Percentiles rank a stretch among this genome's conserved stretches.
Conservation (phyloP, 331 rosid genomes). For the Saraca asoca region DNA sequence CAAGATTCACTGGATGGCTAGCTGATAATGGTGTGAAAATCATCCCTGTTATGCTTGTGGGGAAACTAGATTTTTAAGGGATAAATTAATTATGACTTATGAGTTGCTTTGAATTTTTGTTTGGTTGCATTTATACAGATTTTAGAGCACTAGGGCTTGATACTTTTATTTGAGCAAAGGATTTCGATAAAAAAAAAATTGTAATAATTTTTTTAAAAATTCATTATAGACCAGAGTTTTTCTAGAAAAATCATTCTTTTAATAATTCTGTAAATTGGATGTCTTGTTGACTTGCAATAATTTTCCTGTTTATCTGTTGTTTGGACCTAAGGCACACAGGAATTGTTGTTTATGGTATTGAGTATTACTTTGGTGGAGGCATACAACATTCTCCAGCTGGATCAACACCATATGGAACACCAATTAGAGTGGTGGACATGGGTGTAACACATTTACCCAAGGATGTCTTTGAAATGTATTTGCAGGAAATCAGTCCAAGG, state of each 20-base stretch:
- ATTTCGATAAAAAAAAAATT: no score
- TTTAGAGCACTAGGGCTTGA: no score
- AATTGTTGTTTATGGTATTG: slow-evolving; percentile 80
- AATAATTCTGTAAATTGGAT: no score
- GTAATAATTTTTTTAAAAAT: no score
- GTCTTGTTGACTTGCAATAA: not conserved
- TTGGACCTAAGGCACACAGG: slow-evolving; percentile 83
- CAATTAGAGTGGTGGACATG: slow-evolving; percentile 65
- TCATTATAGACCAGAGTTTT: no score
- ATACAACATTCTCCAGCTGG: slow-evolving; percentile 70
- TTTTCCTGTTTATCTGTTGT: not conserved
- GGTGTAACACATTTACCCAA: slow-evolving; percentile 86
- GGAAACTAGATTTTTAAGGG: no score
- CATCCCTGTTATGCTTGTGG: not conserved
- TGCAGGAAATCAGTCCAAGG: slow-evolving; percentile 81
- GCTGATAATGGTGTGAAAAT: not conserved
- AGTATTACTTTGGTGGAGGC: slow-evolving; percentile 94
- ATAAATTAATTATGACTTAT: no score
- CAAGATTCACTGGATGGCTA: not conserved
- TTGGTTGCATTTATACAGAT: no score
- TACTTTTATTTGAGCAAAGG: no score
- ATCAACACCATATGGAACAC: slow-evolving; percentile 77
- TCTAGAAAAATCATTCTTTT: no score
- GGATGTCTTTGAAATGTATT: slow-evolving; percentile 82
- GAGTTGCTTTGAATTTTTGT: no score